Base-by-base conservation (phyloP, 495 filamentous ascomycete species). In the Daldinia grandis region DNA sequence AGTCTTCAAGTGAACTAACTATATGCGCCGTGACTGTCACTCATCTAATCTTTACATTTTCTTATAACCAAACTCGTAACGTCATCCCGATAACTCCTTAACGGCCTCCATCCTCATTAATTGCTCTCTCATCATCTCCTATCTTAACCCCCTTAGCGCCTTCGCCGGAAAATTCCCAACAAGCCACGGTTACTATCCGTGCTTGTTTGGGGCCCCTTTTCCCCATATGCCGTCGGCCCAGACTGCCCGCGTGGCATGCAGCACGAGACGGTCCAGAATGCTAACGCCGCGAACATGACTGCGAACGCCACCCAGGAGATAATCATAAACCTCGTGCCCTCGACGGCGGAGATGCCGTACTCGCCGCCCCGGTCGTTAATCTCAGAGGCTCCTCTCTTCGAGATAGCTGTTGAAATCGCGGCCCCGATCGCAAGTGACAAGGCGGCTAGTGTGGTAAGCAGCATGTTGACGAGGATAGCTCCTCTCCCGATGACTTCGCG, bases 241-340 rank as follows among this genome's bases (percentile, higher is more conserved):
- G 14, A 21, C 84, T 82, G 4, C 84, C 82, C 37, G 86, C 76
- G 57, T 87, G 88, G 60, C 88, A 84, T 53, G 84, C 79, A 74
- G 89, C 57, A 67, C 47, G 63, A 44, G 6, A 62, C 88, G 71
- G 90, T 78, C 62, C 88, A 80, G 49, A 87, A 81, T 1, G 84
- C 76, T 33, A 89, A 81, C 57, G 90, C 85, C 14, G 85, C 82
- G 2, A 85, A 78, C 55, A 92, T 81, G 10, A 87, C 84, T 0
- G 85, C 91, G 17, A 89, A 83, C 33, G 90, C 87, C 1, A 87
- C 84, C 67, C 90, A 92, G 0, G 90, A 86, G n/a, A 94, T 77
- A 24, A 69, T 72, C 37, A 76, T 74, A 59, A 81, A 80, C 38
- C 68, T 75, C 25, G 31, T 54, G 15, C 82, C 81, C 14, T 72